Evolutionary conservation across 148 eudicot genomes (phyloP).

Genomic region (Mesembryanthemum crystallinum): DNA sequence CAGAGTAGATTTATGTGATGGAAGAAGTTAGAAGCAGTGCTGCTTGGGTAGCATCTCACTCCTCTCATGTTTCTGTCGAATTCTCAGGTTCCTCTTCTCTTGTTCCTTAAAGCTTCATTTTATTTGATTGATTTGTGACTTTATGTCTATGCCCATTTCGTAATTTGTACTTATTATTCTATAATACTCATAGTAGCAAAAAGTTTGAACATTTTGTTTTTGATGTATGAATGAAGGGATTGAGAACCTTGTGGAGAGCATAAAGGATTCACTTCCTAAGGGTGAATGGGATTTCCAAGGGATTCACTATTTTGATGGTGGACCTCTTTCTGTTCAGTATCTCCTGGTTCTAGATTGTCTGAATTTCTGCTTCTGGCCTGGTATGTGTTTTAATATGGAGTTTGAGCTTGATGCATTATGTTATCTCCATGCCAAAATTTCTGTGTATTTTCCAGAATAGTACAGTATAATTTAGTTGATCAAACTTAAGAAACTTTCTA

Average conservation of each 20-base stretch:
- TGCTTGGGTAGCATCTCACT: slow-evolving; percentile 35
- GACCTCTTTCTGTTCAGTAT: slow-evolving; percentile 65
- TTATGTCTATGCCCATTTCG: no score
- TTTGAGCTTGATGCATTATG: background rate
- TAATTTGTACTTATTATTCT: no score
- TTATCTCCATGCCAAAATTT: background rate
- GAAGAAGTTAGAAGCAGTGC: slow-evolving; percentile 34
- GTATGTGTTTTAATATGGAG: slow-evolving; percentile 22
- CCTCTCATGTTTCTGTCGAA: slow-evolving; percentile 32
- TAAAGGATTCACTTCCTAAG: slow-evolving; percentile 52
- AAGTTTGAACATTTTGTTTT: background rate
- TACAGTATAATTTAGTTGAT: no score
- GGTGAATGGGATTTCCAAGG: slow-evolving; percentile 85
- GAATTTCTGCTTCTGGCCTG: slow-evolving; percentile 85
- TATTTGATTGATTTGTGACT: no score
- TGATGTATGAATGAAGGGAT: slow-evolving; percentile 42
- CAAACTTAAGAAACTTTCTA: no score
- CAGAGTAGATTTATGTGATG: slow-evolving; percentile 11
- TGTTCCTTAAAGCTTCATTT: background rate
- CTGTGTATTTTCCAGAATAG: background rate
- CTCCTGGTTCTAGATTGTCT: slow-evolving; percentile 61
- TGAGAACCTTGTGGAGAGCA: slow-evolving; percentile 62
- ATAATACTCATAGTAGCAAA: no score
- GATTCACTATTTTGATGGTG: slow-evolving; percentile 71
- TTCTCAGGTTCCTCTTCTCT: slow-evolving; percentile 25